phyloP scores from a whole-genome alignment of 306 rosid species.

The Mucuna pruriens region DNA sequence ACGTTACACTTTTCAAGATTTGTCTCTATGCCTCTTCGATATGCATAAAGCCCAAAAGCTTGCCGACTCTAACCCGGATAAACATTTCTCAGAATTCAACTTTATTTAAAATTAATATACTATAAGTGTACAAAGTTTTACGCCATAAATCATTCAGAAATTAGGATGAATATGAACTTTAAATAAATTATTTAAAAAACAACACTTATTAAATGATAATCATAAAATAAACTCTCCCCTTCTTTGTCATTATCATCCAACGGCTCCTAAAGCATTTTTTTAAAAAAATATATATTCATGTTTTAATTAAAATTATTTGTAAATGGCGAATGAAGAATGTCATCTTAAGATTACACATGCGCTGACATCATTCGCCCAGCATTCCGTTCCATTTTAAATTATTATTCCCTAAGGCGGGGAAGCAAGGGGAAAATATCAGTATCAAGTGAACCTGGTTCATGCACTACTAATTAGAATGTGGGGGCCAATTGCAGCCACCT shows the following conservation, averaged over 20 bases:
- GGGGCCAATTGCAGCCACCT: slow-evolving; percentile 46
- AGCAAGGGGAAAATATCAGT: not conserved
- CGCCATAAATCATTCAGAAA: too few relatives aligned
- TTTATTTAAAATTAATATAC: too few relatives aligned
- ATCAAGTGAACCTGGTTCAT: not conserved
- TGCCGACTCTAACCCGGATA: too few relatives aligned
- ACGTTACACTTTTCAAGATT: too few relatives aligned
- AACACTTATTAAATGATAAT: too few relatives aligned
- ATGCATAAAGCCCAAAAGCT: too few relatives aligned
- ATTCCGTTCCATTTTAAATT: not conserved
- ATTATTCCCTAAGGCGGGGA: not conserved
- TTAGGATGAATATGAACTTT: too few relatives aligned
- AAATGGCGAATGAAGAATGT: not conserved
- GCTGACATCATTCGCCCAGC: not conserved
- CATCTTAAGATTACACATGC: not conserved
- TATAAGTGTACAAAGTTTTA: too few relatives aligned
- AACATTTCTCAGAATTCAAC: too few relatives aligned
- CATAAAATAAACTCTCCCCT: too few relatives aligned
- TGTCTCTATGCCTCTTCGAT: too few relatives aligned
- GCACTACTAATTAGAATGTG: slow-evolving; percentile 11
- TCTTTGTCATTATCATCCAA: not conserved
- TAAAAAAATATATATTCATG: not conserved
- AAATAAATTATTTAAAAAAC: too few relatives aligned
- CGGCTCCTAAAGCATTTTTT: not conserved
- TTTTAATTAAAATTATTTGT: not conserved